Evolutionary conservation across 2,329 filamentous ascomycete species (phyloP).

Genomic region (Cercospora berteroae): DNA sequence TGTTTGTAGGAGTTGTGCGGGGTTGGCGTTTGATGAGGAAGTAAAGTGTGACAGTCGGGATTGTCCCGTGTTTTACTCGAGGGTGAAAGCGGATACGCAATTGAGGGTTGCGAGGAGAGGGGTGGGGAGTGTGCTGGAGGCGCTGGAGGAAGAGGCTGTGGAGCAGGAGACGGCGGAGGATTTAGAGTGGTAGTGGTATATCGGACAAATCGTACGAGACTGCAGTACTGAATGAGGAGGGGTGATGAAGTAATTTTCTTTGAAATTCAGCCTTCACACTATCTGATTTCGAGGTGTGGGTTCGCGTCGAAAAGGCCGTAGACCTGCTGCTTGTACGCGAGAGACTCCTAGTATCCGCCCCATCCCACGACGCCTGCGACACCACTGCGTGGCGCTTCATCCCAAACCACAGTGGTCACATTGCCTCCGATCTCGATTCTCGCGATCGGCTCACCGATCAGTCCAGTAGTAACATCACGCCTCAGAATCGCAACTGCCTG

Average conservation of each 20-base stretch:
- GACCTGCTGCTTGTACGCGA: background rate
- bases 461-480: slow-evolving; percentile 60
- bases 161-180: slow-evolving; percentile 4
- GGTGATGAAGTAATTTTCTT: background rate
- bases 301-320: background rate
- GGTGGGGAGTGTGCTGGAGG: slow-evolving; percentile 44
- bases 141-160: slow-evolving; percentile 38
- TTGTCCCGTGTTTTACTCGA: slow-evolving; percentile 86
- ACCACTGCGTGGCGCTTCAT: slow-evolving; percentile 18
- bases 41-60: slow-evolving; percentile 88
- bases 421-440: slow-evolving; percentile 33
- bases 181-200: slow-evolving; percentile 1
- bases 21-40: slow-evolving; percentile 68
- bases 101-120: slow-evolving; percentile 41
- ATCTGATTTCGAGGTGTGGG: background rate
- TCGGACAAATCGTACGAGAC: background rate
- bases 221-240: background rate
- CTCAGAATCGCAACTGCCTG: slow-evolving; percentile 60
- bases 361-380: slow-evolving; percentile 11
- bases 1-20: slow-evolving; percentile 79
- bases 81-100: slow-evolving; percentile 60
- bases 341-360: background rate
- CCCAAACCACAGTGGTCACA: slow-evolving; percentile 41
- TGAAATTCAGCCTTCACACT: background rate
- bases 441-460: slow-evolving; percentile 52